Base-by-base conservation (phyloP, 179 eudicot genomes). In the Silene coronaria region DNA sequence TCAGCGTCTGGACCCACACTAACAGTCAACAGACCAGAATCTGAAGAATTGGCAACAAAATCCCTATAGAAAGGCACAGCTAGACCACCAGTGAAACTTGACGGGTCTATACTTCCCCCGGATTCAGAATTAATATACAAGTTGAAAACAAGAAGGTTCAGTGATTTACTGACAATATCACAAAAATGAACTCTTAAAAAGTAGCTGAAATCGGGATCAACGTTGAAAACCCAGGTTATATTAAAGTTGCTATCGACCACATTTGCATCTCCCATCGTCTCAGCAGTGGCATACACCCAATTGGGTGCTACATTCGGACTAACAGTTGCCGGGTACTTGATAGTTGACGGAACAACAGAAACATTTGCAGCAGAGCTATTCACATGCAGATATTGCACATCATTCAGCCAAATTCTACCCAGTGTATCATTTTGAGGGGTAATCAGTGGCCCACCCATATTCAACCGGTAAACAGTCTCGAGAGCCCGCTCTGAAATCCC, bases 381-480 rank as follows among this genome's bases (percentile, higher is more conserved):
- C 34, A 86, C 87, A 70, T 88, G 89, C 61, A 91, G 91, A 82
- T 84, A 89, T 27, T 75, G 76, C 60, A 9, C 76, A 75, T 91
- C 96, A 80, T 85, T 89, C 77, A 71, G 87, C 96, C 96, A 91
- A 63, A 84, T 83, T 79, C 96, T 86, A 21, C 93, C 91, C 26
- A 89, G 46, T 3, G 96, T 86, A 81, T 91, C 96, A 80, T 91
- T 91, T 58, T 86, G 86, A 71, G 89, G 84, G 72, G 87, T 88
- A 69, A 91, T 74, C 75, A 79, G 67, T n/a, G 91, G 93, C 77
- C 93, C 93, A 0, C 93, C 96, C 89, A 89, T 83, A 82, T 91
- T 91, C 76, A 91, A 76, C 48, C 96, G 80, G 74, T 88, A 91
- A 80, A 89, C 85, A 24, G 96, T 89, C 83, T 91, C 96, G 28